phyloP scores from a whole-genome alignment of 768 basidiomycete genomes.

The Paxillus ammoniavirescens region DNA sequence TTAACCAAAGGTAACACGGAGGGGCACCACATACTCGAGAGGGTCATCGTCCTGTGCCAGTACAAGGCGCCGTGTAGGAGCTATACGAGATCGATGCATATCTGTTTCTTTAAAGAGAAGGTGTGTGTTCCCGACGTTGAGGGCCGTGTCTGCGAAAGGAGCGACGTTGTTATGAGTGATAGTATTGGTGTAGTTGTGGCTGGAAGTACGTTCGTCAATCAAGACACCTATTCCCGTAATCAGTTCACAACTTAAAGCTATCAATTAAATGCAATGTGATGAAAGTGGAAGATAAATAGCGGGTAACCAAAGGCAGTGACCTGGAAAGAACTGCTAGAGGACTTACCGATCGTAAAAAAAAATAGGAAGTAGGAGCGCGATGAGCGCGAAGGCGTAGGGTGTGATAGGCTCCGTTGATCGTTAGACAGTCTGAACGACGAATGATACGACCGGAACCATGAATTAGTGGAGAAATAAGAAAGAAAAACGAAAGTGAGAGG shows the following conservation, averaged over 20 bases:
- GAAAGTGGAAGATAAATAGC: slow-evolving; percentile 6
- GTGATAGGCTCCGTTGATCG: slow-evolving; percentile 2
- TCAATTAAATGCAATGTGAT: slow-evolving; percentile 2
- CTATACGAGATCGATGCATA: slow-evolving; percentile 25
- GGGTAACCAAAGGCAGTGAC: background rate
- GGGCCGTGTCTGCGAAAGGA: slow-evolving; percentile 11
- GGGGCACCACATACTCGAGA: slow-evolving; percentile 24
- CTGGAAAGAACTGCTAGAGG: background rate
- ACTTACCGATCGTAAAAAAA: slow-evolving; percentile 27
- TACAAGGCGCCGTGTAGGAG: slow-evolving; percentile 21
- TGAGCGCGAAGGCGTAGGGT: background rate
- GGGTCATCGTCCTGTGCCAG: slow-evolving; percentile 19
- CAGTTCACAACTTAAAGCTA: slow-evolving; percentile 1
- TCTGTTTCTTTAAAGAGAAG: slow-evolving; percentile 14
- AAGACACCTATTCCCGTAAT: slow-evolving; percentile 17
- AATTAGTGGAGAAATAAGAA: slow-evolving; percentile 8
- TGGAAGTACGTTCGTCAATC: slow-evolving; percentile 18
- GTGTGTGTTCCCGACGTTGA: slow-evolving; percentile 11
- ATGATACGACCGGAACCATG: slow-evolving; percentile 15
- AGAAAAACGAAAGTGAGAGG: slow-evolving; percentile 5
- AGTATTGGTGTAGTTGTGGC: slow-evolving; percentile 14
- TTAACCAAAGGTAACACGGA: background rate
- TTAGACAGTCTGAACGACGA: slow-evolving; percentile 5
- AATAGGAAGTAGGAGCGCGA: slow-evolving; percentile 1
- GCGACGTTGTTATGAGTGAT: background rate